These are phyloP conservation scores for Bipolaris cookei DNA, from an alignment of 2,329 filamentous ascomycete species.

Conservation along the genomic window DNA sequence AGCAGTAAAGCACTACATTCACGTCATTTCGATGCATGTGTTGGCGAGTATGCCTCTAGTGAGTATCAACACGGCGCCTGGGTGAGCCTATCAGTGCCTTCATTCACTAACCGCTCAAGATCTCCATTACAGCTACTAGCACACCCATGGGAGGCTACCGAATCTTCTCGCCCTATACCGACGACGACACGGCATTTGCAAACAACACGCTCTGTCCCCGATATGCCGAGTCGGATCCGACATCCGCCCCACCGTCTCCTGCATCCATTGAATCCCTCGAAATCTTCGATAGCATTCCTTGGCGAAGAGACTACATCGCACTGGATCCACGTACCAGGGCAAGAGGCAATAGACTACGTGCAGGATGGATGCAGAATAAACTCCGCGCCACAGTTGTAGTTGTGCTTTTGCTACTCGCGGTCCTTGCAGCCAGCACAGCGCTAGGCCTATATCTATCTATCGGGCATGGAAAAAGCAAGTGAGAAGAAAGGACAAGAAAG, in stretches of 20 bases:
- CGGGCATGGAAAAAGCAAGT: constrained; percentile 22
- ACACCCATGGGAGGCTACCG: constrained; percentile 31
- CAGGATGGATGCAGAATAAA: constrained; percentile 31
- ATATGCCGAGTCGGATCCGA: constrained; percentile 41
- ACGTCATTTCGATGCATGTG: constrained; percentile 3
- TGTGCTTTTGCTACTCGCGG: constrained; percentile 27
- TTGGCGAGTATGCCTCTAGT: constrained; percentile 34
- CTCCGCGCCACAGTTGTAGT: constrained; percentile 18
- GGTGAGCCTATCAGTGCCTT: constrained; percentile 23
- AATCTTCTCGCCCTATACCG: constrained; percentile 37
- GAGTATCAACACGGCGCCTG: constrained; percentile 28
- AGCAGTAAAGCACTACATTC: constrained; percentile 4
- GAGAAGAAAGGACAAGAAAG: not conserved
- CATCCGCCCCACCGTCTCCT: constrained; percentile 44
- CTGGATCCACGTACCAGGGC: constrained; percentile 9
- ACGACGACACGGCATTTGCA: constrained; percentile 31
- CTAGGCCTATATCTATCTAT: constrained; percentile 30
- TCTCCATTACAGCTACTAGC: constrained; percentile 21
- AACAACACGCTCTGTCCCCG: constrained; percentile 40
- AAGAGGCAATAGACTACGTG: constrained; percentile 10
- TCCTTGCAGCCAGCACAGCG: constrained; percentile 30
- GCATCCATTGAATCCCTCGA: constrained; percentile 46
- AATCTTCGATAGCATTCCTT: constrained; percentile 41
- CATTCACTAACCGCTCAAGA: constrained; percentile 30
- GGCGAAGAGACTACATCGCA: constrained; percentile 38